A percentile compares a stretch with the other conserved stretches of the same genome.
These are phyloP conservation scores for Blumeriella jaapii DNA, from an alignment of 2,329 filamentous ascomycete genomes.

Conservation along the genomic window DNA sequence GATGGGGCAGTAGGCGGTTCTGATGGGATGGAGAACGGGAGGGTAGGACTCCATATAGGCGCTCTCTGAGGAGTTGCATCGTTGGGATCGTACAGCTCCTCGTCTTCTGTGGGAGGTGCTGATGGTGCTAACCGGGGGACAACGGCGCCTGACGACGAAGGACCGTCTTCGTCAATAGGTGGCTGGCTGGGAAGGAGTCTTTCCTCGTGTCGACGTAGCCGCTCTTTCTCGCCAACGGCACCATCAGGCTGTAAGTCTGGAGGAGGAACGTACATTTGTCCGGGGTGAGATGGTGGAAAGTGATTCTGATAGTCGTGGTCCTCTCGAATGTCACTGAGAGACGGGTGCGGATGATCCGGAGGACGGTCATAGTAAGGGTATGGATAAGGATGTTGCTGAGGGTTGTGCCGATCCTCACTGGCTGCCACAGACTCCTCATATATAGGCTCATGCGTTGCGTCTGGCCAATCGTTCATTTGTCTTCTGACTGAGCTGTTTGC, in stretches of 20 bases:
- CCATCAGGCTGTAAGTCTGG: constrained; percentile 50
- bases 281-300: constrained; percentile 21
- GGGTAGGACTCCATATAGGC: constrained; percentile 10
- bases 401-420: constrained; percentile 5
- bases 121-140: constrained; percentile 33
- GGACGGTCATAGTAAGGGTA: constrained; percentile 28
- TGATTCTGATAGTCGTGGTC: constrained; percentile 6
- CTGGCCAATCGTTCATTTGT: constrained; percentile 13
- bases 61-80: constrained; percentile 26
- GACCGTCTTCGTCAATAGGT: constrained; percentile 34
- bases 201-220: constrained; percentile 64
- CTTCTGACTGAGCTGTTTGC: constrained; percentile 13
- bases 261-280: constrained; percentile 44
- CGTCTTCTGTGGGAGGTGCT: constrained; percentile 30
- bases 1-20: constrained; percentile 9
- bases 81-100: constrained; percentile 41
- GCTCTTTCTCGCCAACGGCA: constrained; percentile 69
- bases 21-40: background rate
- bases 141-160: constrained; percentile 30
- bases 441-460: constrained; percentile 16
- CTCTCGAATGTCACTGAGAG: constrained; percentile 10
- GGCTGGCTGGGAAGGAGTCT: constrained; percentile 73
- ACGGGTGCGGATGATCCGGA: constrained; percentile 20
- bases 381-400: constrained; percentile 20
- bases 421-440: constrained; percentile 14